Evolutionary conservation across 2,329 filamentous ascomycete genomes (phyloP).

Genomic region (Meredithiella fracta): DNA sequence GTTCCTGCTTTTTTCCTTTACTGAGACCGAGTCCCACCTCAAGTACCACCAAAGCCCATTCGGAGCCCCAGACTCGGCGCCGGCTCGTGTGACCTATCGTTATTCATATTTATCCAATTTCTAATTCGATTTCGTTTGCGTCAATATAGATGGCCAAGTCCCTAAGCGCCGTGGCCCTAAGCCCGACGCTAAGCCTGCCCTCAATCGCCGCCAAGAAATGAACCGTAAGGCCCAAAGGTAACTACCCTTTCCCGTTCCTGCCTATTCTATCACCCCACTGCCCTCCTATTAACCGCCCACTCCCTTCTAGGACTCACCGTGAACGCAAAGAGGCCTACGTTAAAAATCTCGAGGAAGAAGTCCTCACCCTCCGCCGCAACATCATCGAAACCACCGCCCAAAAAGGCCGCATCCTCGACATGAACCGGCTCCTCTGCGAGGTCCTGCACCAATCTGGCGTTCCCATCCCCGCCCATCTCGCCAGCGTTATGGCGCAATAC

Average conservation of each 20-base stretch:
- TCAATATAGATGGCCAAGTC: constrained; percentile 52
- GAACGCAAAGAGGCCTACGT: constrained; percentile 95
- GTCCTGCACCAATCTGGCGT: constrained; percentile 39
- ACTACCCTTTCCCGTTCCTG: neutral
- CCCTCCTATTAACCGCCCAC: neutral
- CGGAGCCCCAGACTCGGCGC: neutral
- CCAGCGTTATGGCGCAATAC: constrained; percentile 15
- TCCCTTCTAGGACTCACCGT: constrained; percentile 62
- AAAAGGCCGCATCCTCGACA: constrained; percentile 39
- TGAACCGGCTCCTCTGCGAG: constrained; percentile 33
- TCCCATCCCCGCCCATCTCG: constrained; percentile 14
- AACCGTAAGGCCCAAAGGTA: constrained; percentile 94
- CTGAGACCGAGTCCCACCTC: neutral
- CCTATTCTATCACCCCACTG: neutral
- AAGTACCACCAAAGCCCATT: neutral
- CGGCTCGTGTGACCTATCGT: neutral
- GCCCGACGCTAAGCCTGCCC: constrained; percentile 85
- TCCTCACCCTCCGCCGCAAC: constrained; percentile 64
- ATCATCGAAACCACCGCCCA: constrained; percentile 44
- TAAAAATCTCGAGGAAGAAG: constrained; percentile 81
- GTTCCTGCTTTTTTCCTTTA: no score
- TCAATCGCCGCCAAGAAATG: constrained; percentile 81
- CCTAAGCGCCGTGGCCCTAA: constrained; percentile 87
- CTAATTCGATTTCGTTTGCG: neutral
- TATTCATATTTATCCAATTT: neutral